Evolutionary conservation across 2,329 filamentous ascomycete genomes (phyloP).

Genomic region (Macrophomina pseudophaseolina): DNA sequence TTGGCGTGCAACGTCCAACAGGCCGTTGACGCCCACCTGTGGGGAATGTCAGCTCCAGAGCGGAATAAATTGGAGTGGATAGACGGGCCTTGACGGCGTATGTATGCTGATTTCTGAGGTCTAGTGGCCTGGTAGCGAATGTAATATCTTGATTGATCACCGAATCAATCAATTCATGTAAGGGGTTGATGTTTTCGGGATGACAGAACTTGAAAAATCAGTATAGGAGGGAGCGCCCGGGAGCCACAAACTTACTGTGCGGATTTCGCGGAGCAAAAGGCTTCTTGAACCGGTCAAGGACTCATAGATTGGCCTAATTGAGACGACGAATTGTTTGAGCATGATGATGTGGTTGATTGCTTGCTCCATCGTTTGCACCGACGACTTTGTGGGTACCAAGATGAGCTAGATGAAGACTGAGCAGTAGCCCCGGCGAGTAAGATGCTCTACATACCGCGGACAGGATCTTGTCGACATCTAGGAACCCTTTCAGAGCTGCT

Average conservation of each 20-base stretch:
- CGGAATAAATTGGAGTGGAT: neutral
- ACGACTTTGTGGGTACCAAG: constrained; percentile 69
- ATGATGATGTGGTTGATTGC: constrained; percentile 86
- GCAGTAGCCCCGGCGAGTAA: constrained; percentile 22
- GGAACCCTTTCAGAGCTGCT: constrained; percentile 72
- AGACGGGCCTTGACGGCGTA: constrained; percentile 77
- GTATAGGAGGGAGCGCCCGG: neutral
- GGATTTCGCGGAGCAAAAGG: constrained; percentile 69
- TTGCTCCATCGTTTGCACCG: constrained; percentile 74
- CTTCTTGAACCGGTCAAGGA: constrained; percentile 69
- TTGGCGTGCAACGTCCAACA: constrained; percentile 86
- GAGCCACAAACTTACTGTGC: constrained; percentile 52
- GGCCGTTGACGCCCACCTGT: constrained; percentile 77
- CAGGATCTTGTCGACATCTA: constrained; percentile 80
- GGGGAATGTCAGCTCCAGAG: neutral
- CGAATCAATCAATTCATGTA: constrained; percentile 68
- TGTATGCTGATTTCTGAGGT: constrained; percentile 85
- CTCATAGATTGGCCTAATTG: constrained; percentile 70
- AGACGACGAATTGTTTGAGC: constrained; percentile 79
- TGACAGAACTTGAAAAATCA: constrained; percentile 61
- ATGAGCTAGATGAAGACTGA: constrained; percentile 65
- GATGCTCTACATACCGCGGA: constrained; percentile 63
- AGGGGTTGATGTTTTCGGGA: constrained; percentile 63
- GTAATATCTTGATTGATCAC: constrained; percentile 81
- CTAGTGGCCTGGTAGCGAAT: constrained; percentile 78